Evolutionary conservation across 331 rosid species (phyloP).

Genomic region (Acacia pycnantha): DNA sequence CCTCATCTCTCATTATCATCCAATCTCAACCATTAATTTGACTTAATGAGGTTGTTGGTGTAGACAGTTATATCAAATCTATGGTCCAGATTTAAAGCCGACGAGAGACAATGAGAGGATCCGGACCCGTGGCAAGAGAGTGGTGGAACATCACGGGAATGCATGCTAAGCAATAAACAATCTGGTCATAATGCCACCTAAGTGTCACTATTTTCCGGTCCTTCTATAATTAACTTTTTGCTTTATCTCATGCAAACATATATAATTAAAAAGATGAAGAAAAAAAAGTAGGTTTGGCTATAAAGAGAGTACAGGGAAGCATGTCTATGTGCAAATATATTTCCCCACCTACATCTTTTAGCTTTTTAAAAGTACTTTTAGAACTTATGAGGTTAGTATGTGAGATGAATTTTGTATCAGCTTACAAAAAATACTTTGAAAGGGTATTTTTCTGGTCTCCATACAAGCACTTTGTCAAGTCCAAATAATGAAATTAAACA

Average conservation of each 20-base stretch:
- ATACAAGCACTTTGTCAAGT: neutral
- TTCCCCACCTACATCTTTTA: neutral
- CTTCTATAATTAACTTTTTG: neutral
- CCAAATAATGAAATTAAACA: neutral
- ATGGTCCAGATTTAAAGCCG: no score
- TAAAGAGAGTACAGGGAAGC: neutral
- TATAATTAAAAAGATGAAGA: neutral
- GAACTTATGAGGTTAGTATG: no score
- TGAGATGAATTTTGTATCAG: no score
- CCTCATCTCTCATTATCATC: no score
- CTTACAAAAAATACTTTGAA: no score
- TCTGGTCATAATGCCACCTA: neutral
- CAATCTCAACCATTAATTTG: no score
- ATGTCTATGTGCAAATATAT: neutral
- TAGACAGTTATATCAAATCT: no score
- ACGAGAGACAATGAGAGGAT: no score
- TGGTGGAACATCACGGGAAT: neutral
- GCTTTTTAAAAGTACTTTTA: no score
- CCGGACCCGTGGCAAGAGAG: no score
- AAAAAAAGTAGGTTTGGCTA: neutral
- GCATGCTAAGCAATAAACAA: neutral
- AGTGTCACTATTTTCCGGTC: neutral
- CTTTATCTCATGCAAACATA: neutral
- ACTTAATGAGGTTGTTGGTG: no score
- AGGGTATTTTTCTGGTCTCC: neutral